phyloP scores from a whole-genome alignment of 2,329 filamentous ascomycete genomes.

The Cytospora piceicola region DNA sequence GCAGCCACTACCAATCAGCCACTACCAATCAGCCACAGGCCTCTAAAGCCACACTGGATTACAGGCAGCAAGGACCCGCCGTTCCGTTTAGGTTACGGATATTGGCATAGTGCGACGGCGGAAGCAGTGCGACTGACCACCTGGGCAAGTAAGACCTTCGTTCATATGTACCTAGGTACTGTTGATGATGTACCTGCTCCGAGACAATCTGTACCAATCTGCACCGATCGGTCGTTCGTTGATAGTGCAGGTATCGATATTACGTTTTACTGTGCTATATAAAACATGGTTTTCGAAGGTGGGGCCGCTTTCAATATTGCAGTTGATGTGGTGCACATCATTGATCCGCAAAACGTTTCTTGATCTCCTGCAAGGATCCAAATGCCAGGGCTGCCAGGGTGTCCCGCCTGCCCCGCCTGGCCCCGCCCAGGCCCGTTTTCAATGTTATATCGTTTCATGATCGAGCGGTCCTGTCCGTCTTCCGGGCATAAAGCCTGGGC shows the following conservation, averaged over 20 bases:
- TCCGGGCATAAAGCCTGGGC: background rate
- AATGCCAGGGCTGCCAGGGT: too few relatives aligned
- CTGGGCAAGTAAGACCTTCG: background rate
- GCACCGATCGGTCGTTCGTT: too few relatives aligned
- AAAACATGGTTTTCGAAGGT: background rate
- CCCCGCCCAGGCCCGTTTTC: background rate
- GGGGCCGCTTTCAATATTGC: too few relatives aligned
- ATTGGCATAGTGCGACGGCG: background rate
- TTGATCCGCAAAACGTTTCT: background rate
- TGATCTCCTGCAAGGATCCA: constrained; percentile 8
- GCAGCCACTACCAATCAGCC: background rate
- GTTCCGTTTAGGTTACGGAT: background rate
- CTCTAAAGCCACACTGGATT: background rate
- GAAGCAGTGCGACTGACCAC: background rate
- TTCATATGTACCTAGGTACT: too few relatives aligned
- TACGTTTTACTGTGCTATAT: background rate
- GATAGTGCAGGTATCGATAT: too few relatives aligned
- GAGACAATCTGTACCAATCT: too few relatives aligned
- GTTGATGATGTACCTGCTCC: too few relatives aligned
- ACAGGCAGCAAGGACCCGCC: background rate
- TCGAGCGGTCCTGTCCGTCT: constrained; percentile 10
- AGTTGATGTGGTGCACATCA: background rate
- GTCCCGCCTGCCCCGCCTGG: background rate
- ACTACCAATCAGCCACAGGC: background rate
- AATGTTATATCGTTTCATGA: constrained; percentile 19